Percentiles rank a stretch among this genome's conserved stretches.
phyloP scores from a whole-genome alignment of 805 yeast species.

The Candida chilensis region DNA sequence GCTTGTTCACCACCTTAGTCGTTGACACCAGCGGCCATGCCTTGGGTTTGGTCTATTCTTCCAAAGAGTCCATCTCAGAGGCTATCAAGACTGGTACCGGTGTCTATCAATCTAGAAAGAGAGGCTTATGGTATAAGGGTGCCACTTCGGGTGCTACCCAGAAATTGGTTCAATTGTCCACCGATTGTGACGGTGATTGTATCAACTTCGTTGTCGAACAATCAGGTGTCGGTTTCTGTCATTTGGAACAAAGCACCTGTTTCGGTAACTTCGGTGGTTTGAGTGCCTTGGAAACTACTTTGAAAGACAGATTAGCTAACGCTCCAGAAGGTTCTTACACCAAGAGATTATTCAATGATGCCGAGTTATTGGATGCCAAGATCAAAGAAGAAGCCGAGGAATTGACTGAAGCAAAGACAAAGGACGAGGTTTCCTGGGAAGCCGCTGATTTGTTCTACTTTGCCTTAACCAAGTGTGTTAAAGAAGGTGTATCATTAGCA shows the following conservation, averaged over 20 bases:
- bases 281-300: slow-evolving; percentile 54
- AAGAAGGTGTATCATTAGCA: slow-evolving; percentile 67
- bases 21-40: slow-evolving; percentile 60
- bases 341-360: slow-evolving; percentile 75
- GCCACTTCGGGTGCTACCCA: slow-evolving; percentile 96
- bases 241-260: slow-evolving; percentile 72
- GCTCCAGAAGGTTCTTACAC: slow-evolving; percentile 97
- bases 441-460: slow-evolving; percentile 80
- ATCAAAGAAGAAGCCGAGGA: slow-evolving; percentile 96
- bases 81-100: slow-evolving; percentile 80
- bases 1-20: slow-evolving; percentile 78
- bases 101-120: slow-evolving; percentile 87
- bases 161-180: slow-evolving; percentile 50
- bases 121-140: slow-evolving; percentile 95
- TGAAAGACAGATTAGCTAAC: slow-evolving; percentile 46
- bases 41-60: slow-evolving; percentile 88
- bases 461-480: slow-evolving; percentile 42
- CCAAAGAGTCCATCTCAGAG: slow-evolving; percentile 68
- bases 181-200: slow-evolving; percentile 92
- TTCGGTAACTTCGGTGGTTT: slow-evolving; percentile 70
- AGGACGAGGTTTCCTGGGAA: slow-evolving; percentile 83
- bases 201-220: slow-evolving; percentile 82
- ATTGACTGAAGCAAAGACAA: slow-evolving; percentile 69
- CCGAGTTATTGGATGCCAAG: slow-evolving; percentile 69
- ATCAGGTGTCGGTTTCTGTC: slow-evolving; percentile 87